Evolutionary conservation across 495 filamentous ascomycete species (phyloP), one percentile per base, ranked within the genome.

Genomic region (Tuber calosporum): DNA sequence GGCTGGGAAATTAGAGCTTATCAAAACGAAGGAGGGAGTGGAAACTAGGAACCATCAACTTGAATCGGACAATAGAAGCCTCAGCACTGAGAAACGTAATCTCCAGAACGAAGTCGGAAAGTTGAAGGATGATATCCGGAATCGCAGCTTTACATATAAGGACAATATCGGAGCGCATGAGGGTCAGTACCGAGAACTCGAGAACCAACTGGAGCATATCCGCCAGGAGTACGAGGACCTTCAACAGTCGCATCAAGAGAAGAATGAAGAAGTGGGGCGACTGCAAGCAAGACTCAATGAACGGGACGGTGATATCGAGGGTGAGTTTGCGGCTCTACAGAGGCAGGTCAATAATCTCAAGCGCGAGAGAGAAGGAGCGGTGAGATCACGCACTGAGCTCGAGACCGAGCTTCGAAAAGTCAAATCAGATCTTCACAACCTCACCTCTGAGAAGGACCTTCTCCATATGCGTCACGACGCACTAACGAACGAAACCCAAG

Each of bases 121-220:
- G 81, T 82, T 95, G 30, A 90, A 90, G 69, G 89, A 92, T 67
- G 91, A 94, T 76, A 88, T 93, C 85, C 85, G 89, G 11, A 89
- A 93, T 81, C 93, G 92, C 80, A 93, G 90, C 0, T 86, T 93
- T 71, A 89, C 87, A 36, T 90, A 90, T 39, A 93, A 90, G 80
- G 90, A 89, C n/a, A 84, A 92, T 20, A 90, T 88, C 68, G 87
- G 90, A 48, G 91, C 93, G 82, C 87, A 92, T 26, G 91, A 94
- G 78, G 89, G 92, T 72, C 90, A 89, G 80, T 85, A 87, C 4
- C 83, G 86, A 72, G 87, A 87, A 69, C 84, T 94, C 34, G 88
- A 92, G 74, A 83, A 85, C 69, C 89, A 94, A 74, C 81, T 92
- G 20, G 85, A 84, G 62, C 83, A 85, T 19, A 83, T 92, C 68